phyloP scores from a whole-genome alignment of 768 basidiomycete genomes.

The Boletus sp. region DNA sequence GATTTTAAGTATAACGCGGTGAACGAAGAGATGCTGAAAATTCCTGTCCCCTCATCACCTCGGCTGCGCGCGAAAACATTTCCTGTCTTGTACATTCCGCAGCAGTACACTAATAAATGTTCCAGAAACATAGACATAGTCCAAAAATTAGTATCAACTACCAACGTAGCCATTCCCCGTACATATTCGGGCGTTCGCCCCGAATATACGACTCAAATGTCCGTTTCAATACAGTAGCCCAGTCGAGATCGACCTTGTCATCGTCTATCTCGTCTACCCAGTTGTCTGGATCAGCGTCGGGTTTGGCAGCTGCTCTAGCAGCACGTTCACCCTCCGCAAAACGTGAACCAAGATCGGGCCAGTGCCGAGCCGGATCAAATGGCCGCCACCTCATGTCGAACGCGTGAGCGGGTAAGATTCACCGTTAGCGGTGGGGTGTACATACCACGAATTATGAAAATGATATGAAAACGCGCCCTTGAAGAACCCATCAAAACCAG shows the following conservation, averaged over 20 bases:
- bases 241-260: slow-evolving; percentile 78
- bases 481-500: slow-evolving; percentile 92
- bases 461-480: slow-evolving; percentile 91
- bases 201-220: slow-evolving; percentile 92
- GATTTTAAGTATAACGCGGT: slow-evolving; percentile 14
- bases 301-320: slow-evolving; percentile 43
- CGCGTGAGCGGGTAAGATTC: neutral
- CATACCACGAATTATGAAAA: slow-evolving; percentile 89
- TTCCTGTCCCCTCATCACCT: slow-evolving; percentile 1
- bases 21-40: slow-evolving; percentile 13
- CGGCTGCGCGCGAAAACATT: slow-evolving; percentile 24
- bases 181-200: slow-evolving; percentile 89
- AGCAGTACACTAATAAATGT: slow-evolving; percentile 4
- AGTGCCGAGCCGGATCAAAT: slow-evolving; percentile 85
- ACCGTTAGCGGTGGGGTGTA: neutral
- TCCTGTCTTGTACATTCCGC: slow-evolving; percentile 27
- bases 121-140: neutral
- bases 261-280: slow-evolving; percentile 25
- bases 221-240: slow-evolving; percentile 88
- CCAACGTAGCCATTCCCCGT: slow-evolving; percentile 65
- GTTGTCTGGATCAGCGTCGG: slow-evolving; percentile 19
- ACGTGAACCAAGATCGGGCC: slow-evolving; percentile 80
- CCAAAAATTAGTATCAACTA: neutral
- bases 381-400: slow-evolving; percentile 77
- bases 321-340: slow-evolving; percentile 74